Base-by-base conservation (phyloP, 164 flowering plant genomes). In the Stephania yunnanensis region DNA sequence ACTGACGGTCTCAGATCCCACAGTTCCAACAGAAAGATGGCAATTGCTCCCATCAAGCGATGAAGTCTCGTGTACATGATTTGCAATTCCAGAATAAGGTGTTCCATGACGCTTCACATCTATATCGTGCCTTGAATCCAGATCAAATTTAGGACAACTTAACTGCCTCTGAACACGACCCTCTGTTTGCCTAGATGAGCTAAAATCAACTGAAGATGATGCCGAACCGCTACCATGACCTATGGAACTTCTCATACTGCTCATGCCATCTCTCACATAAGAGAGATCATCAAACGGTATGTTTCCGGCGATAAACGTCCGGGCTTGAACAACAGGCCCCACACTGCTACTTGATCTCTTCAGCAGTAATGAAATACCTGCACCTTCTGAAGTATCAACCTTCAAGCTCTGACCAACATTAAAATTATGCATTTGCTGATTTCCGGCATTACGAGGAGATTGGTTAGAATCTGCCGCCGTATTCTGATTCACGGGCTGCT, bases 201-300 rank as follows among this genome's bases (percentile, higher is more conserved):
- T 83, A 72, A 84, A 82, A 85, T 95, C 99, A 76, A 86, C 74
- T 19, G 97, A 94, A 58, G 97, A 91, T 72, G 97, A 89, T 12
- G 90, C 80, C 45, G 97, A 92, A 46, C 78, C 75, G 81, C 88
- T 91, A 13, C 90, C 89, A 78, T 86, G 83, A 50, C 93, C 91
- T 76, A 74, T 63, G 29, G 97, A 89, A 84, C 89, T 91, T 85
- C 94, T 88, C 81, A 85, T 77, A 79, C 91, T 87, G 80, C 71
- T 88, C 44, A 83, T 5, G 76, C 88, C 86, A 44, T 87, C 92
- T 79, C 94, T 88, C 55, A 83, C 79, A 83, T 86, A 90, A 65
- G 91, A 88, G n/a, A 83, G 83, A 78, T 92, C 90, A 71, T 89
- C 97, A 83, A 80, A 89, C 73, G 89, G 74, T 48, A 86, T 84